phyloP scores from a whole-genome alignment of 768 basidiomycete genomes.

The Harrya chromipes region DNA sequence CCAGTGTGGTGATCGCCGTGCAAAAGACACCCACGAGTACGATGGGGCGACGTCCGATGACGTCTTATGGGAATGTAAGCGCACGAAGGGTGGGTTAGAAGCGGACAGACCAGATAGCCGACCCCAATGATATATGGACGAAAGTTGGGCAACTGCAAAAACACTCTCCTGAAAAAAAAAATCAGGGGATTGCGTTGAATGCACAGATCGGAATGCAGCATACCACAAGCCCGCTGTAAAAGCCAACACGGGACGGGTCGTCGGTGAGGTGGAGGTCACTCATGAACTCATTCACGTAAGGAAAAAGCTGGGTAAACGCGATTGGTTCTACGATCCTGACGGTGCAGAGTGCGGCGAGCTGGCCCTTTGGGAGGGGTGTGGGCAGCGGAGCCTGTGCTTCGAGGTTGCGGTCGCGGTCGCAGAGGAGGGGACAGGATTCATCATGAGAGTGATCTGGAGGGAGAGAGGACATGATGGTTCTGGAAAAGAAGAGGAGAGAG shows the following conservation, averaged over 20 bases:
- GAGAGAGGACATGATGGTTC: not conserved
- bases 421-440: conserved; percentile 31
- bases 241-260: conserved; percentile 58
- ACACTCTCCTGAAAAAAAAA: conserved; percentile 54
- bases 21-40: conserved; percentile 53
- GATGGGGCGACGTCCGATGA: conserved; percentile 61
- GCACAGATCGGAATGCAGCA: conserved; percentile 16
- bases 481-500: not conserved
- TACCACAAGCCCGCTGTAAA: conserved; percentile 68
- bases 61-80: conserved; percentile 38
- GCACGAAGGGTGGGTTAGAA: not conserved
- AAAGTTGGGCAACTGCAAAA: conserved; percentile 59
- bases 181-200: not conserved
- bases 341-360: conserved; percentile 53
- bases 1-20: conserved; percentile 47
- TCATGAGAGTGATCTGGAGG: conserved; percentile 23
- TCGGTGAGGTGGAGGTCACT: conserved; percentile 52
- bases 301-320: conserved; percentile 61
- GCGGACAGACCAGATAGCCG: conserved; percentile 48
- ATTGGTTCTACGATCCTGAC: conserved; percentile 59
- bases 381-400: conserved; percentile 31
- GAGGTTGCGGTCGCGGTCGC: conserved; percentile 23
- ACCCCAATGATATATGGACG: conserved; percentile 64
- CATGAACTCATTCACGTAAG: conserved; percentile 71
- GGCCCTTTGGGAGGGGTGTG: conserved; percentile 48